Percentiles rank a stretch among this genome's conserved stretches.
These are phyloP conservation scores for Castanea crenata DNA, from an alignment of 306 rosid genomes.

Conservation along the genomic window DNA sequence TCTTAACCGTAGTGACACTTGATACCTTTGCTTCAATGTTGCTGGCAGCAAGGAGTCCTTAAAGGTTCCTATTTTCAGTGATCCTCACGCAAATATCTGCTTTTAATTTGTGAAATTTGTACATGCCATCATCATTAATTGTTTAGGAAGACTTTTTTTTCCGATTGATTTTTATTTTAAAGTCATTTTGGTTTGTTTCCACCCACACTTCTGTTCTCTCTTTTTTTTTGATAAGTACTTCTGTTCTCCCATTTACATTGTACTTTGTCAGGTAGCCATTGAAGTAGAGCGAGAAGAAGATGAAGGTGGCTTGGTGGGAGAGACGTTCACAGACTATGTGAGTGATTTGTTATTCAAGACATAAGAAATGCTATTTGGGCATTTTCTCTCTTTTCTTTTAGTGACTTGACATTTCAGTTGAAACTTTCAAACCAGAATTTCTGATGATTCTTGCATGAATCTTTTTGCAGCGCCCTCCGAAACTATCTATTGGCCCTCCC, in stretches of 20 bases:
- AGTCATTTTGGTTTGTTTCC: slow-evolving; percentile 1
- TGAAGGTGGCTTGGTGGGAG: slow-evolving; percentile 93
- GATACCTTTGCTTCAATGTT: too few relatives aligned
- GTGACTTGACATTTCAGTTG: slow-evolving; percentile 22
- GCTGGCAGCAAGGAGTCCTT: background rate
- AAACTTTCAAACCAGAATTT: slow-evolving; percentile 26
- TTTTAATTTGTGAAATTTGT: background rate
- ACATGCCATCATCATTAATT: background rate
- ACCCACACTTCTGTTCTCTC: background rate
- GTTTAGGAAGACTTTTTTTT: background rate
- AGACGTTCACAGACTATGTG: slow-evolving; percentile 97
- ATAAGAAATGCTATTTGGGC: slow-evolving; percentile 15
- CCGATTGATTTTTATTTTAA: background rate
- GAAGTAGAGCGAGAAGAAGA: slow-evolving; percentile 99
- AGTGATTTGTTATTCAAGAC: slow-evolving; percentile 34
- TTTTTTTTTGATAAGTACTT: background rate
- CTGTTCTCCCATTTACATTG: slow-evolving; percentile 11
- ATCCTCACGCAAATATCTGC: background rate
- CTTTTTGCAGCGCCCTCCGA: slow-evolving; percentile 84
- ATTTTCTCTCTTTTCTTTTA: slow-evolving; percentile 2
- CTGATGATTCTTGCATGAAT: slow-evolving; percentile 23
- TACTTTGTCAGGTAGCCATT: slow-evolving; percentile 70
- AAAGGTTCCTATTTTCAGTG: background rate
- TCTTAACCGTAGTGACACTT: too few relatives aligned
- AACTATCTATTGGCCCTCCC: slow-evolving; percentile 84